phyloP scores from a whole-genome alignment of 2,329 filamentous ascomycete genomes.

The Penicillium brasilianum region DNA sequence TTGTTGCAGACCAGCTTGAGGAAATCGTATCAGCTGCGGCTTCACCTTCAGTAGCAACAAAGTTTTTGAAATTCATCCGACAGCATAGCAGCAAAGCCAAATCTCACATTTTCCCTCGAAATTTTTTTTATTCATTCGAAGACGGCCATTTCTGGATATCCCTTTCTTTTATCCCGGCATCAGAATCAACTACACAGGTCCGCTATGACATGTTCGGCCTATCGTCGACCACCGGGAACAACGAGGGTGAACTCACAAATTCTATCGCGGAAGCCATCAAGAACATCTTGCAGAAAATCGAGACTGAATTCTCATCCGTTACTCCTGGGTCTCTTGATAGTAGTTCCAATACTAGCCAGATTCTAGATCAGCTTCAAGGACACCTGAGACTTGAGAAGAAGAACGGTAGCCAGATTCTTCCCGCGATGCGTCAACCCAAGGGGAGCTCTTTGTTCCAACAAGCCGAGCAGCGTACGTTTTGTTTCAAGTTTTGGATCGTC shows the following conservation, averaged over 20 bases:
- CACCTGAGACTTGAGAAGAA: constrained; percentile 34
- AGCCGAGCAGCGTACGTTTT: constrained; percentile 34
- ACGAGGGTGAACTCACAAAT: not conserved
- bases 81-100: constrained; percentile 7
- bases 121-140: constrained; percentile 30
- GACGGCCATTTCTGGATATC: constrained; percentile 28
- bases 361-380: constrained; percentile 29
- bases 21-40: constrained; percentile 6
- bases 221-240: not conserved
- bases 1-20: constrained; percentile 10
- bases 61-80: constrained; percentile 8
- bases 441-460: constrained; percentile 34
- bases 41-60: constrained; percentile 5
- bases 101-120: constrained; percentile 30
- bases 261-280: constrained; percentile 10
- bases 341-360: not conserved
- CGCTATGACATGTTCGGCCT: constrained; percentile 39
- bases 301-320: constrained; percentile 22
- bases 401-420: constrained; percentile 27
- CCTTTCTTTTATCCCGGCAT: constrained; percentile 35
- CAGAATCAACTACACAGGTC: constrained; percentile 33
- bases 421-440: constrained; percentile 34
- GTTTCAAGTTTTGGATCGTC: fast-evolving
- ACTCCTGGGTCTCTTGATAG: not conserved
- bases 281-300: constrained; percentile 12